Conservation (phyloP, 2,329 filamentous ascomycete genomes). For the Phyllosticta citriasiana region DNA sequence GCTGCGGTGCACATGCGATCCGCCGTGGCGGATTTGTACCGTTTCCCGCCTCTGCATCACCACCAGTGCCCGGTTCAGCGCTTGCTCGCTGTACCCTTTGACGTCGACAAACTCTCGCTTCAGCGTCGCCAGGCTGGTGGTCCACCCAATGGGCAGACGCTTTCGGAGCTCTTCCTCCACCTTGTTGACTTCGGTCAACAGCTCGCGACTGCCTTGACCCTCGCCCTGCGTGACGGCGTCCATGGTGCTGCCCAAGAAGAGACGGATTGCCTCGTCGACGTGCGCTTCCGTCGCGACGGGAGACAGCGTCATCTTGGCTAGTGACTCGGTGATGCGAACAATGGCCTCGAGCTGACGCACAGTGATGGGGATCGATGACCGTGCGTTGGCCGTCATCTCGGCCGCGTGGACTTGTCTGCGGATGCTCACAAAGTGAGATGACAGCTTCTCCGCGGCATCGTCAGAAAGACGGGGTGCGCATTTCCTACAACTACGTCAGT, state of each 20-base stretch:
- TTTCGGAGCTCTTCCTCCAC: constrained; percentile 83
- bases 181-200: constrained; percentile 80
- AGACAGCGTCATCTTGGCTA: constrained; percentile 82
- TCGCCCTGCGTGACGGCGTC: constrained; percentile 89
- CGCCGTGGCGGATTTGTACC: constrained; percentile 69
- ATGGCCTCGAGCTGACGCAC: constrained; percentile 85
- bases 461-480: constrained; percentile 85
- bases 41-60: constrained; percentile 82
- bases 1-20: constrained; percentile 63
- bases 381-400: constrained; percentile 79
- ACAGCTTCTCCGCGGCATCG: constrained; percentile 90
- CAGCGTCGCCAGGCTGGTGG: constrained; percentile 77
- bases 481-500: constrained; percentile 47
- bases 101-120: constrained; percentile 85
- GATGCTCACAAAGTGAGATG: constrained; percentile 94
- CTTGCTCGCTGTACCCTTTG: constrained; percentile 80
- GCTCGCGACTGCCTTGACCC: constrained; percentile 66
- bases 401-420: constrained; percentile 85
- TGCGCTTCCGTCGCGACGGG: constrained; percentile 82
- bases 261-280: constrained; percentile 91
- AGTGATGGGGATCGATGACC: constrained; percentile 93
- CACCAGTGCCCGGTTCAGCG: constrained; percentile 72
- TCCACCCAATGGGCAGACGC: constrained; percentile 88
- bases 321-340: constrained; percentile 87
- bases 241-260: constrained; percentile 96